Base-by-base conservation (phyloP, 345 rosid species). In the Gossypium australe region DNA sequence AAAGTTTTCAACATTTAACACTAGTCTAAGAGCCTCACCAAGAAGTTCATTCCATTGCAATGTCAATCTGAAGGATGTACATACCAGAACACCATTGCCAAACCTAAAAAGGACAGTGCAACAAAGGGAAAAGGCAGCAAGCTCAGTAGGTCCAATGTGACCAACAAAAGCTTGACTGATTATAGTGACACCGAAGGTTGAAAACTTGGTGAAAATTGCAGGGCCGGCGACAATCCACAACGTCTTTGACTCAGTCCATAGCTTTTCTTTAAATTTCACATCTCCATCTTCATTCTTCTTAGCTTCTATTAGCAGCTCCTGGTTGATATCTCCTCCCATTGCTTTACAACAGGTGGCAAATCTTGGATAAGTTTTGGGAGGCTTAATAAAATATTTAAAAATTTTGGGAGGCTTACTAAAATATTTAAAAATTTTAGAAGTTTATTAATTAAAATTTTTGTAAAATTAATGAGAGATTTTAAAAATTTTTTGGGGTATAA, bases 201-300 rank as follows among this genome's bases (percentile, higher is more conserved):
- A 89, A 67, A 89, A 82, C 65, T 89, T 81, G 0, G 93, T 86
- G 82, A 93, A 89, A 73, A 88, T 89, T 7, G 97, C 97, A 13
- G 97, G 98, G 0, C 78, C 97, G 3, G 94, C 94, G 1, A 93
- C 88, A 12, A 72, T 51, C 98, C 97, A 90, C 58, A 88, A 72
- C 88, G 83, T 89, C 84, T 89, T 93, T 3, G 56, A 71, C 77
- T 93, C 98, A 0, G 0, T 48, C 94, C 89, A 88, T 66, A 89
- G 4, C 80, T 81, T 87, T 13, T 84, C 81, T 61, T 25, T 82
- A 10, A 86, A 72, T 17, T 24, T 38, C 11, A 78, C 72, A 22
- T 67, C 86, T 44, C 22, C 84, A 16, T 18, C 53, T 56, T 27
- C 73, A 16, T 2, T 71, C 51, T 63, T 57, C 78, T 70, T 76